Base-by-base conservation (phyloP, 1,139 yeast genomes). In the Geotrichum macrosporum region DNA sequence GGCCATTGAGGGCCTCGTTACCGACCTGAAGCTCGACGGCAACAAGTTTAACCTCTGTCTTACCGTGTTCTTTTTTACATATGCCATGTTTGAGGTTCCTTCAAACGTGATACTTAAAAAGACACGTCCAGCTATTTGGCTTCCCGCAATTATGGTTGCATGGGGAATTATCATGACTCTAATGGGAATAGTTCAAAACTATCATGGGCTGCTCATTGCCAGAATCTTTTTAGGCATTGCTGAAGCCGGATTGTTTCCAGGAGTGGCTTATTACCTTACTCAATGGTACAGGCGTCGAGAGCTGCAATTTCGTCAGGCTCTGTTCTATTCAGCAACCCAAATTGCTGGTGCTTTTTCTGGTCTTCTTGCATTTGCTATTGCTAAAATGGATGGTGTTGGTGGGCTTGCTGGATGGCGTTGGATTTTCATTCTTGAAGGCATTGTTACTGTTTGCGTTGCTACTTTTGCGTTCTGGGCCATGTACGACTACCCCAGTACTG, bases 41-140 rank as follows among this genome's bases (percentile, higher is more conserved):
- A 60, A 67, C 40, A 68, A 72, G 45, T 74, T 70, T 55, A 67
- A 72, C 26, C 78, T 84, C 76, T 65, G 77, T 44, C 77, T 80
- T n/a, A 78, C 85, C 1, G 72, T 78, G 27, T 80, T 81, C 60
- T 74, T 75, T 54, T 69, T 75, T 51, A 80, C 79, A 4, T 75
- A 74, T 54, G 55, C 75, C 49, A 65, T 74, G 35, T 77, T 77
- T 57, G 77, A 77, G 42, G 66, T 74, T 50, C 82, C 84, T 30
- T 77, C 75, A 16, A 72, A 75, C 50, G 72, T 69, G 55, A 57
- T 78, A 20, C 61, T 80, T 45, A 80, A 80, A 59, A 69, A 68
- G 52, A 67, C 69, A 35, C 83, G 66, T 77, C 48, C 60, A 73
- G 8, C 50, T 68, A 4, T 79, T 83, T 84, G 77, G 80, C 1